Evolutionary conservation across 768 basidiomycete genomes (phyloP), one percentile per base, ranked within the genome.

Genomic region (Trametes cubensis): DNA sequence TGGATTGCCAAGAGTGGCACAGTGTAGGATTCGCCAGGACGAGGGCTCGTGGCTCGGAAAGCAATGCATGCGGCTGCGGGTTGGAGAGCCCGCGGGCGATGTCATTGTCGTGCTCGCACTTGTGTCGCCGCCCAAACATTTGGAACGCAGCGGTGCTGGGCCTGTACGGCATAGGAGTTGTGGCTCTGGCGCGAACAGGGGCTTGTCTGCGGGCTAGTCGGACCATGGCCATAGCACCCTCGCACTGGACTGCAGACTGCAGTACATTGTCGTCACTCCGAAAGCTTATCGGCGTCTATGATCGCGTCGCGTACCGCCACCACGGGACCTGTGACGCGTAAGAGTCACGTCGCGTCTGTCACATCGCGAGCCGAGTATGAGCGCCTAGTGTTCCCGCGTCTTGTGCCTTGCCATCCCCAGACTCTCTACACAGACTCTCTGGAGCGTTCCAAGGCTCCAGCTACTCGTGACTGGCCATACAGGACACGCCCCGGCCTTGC

Each of bases 31-130:
- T 34, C 34, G 34, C 20, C 42, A 44, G 42, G 17, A 17, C 40
- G 14, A 40, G 25, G 25, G 13, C 48, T 40, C 6, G 51, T 15
- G 47, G 23, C 28, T 18, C 42, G 6, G 40, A 23, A 42, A 42
- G 41, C 48, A 50, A 50, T 58, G 57, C 57, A 49, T 30, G 48
- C 34, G 34, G 34, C 42, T 20, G 58, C 58, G 58, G 49, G 51
- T 41, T 51, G 49, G 40, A 44, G 13, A 42, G 41, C 49, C 49
- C 58, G 28, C 28, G 4, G 58, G 6, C 23, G 26, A 44, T 45
- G 49, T 51, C 49, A 51, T 59, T 21, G 2, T 15, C 20, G 6
- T 49, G 6, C 34, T 11, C 34, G 34, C 25, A 25, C 21, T 47
- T 2, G 11, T 17, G 34, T 34, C 34, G 34, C 34, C 34, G 34